These are phyloP conservation scores for Trichoderma sp. DNA, from an alignment of 2,329 filamentous ascomycete species.

Conservation along the genomic window DNA sequence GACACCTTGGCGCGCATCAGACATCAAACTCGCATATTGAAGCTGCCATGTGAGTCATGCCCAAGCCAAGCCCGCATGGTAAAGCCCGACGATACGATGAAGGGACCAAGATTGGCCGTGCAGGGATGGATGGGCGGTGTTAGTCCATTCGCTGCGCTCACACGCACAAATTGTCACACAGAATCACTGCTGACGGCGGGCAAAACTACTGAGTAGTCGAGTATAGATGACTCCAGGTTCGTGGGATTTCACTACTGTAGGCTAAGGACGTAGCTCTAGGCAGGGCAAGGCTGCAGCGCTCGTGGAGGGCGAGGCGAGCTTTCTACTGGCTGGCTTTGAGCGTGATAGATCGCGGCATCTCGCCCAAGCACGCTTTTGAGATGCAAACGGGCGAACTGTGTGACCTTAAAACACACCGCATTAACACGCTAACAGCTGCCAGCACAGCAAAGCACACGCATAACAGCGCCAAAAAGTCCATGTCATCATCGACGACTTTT, in stretches of 20 bases:
- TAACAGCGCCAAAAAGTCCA: slow-evolving; percentile 2
- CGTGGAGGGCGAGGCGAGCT: slow-evolving; percentile 11
- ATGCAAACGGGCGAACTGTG: neutral
- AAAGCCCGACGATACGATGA: slow-evolving; percentile 12
- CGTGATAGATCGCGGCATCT: neutral
- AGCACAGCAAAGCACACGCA: slow-evolving; percentile 6
- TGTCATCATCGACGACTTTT: slow-evolving; percentile 12
- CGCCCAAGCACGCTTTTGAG: neutral
- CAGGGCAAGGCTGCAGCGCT: slow-evolving; percentile 26
- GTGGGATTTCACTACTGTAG: neutral
- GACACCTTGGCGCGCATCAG: neutral
- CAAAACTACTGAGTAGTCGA: neutral
- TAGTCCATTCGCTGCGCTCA: neutral
- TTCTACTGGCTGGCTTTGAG: neutral
- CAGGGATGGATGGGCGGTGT: slow-evolving; percentile 1
- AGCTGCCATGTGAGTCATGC: slow-evolving; percentile 25
- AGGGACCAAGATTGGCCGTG: neutral
- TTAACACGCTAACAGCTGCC: slow-evolving; percentile 6
- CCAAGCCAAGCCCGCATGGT: neutral
- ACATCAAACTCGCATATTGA: slow-evolving; percentile 13
- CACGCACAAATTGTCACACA: neutral
- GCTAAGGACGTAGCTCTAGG: neutral
- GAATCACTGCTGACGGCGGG: neutral
- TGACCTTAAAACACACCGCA: neutral
- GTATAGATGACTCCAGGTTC: slow-evolving; percentile 4